Conservation (phyloP, 208 protist genomes). For the Naegleria gruberi region DNA sequence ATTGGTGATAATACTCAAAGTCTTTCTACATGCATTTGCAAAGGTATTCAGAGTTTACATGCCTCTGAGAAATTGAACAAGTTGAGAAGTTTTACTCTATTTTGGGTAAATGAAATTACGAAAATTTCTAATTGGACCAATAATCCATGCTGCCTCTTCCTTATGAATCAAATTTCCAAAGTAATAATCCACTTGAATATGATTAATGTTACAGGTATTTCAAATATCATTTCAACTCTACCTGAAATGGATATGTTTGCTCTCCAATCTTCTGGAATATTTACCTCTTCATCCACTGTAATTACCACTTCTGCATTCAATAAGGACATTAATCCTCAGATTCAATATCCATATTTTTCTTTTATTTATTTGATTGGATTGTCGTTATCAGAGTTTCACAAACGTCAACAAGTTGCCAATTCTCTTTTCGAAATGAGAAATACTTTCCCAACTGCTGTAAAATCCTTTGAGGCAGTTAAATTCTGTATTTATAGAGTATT, state of each 20-base stretch:
- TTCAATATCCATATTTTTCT: not conserved
- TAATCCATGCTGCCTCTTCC: not conserved
- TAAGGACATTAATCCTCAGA: not conserved
- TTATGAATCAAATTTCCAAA: not conserved
- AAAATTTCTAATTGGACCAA: not conserved
- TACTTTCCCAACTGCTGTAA: not conserved
- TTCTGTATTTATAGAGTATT: not conserved
- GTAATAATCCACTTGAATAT: not conserved
- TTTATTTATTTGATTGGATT: not conserved
- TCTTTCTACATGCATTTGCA: not conserved
- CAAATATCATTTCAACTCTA: not conserved
- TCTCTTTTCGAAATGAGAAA: not conserved
- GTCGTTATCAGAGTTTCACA: not conserved
- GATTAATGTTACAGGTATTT: not conserved
- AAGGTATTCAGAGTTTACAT: not conserved
- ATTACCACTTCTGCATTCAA: not conserved
- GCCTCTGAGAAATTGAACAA: not conserved
- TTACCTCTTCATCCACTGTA: not conserved
- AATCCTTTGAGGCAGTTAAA: not conserved
- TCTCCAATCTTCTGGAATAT: not conserved
- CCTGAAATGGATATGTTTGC: not conserved
- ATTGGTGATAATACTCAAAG: not conserved
- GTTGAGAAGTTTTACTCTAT: not conserved
- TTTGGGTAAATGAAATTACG: not conserved
- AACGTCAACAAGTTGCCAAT: not conserved